Conservation (phyloP, 2,329 filamentous ascomycete species). For the Amesomyces nigricolor region DNA sequence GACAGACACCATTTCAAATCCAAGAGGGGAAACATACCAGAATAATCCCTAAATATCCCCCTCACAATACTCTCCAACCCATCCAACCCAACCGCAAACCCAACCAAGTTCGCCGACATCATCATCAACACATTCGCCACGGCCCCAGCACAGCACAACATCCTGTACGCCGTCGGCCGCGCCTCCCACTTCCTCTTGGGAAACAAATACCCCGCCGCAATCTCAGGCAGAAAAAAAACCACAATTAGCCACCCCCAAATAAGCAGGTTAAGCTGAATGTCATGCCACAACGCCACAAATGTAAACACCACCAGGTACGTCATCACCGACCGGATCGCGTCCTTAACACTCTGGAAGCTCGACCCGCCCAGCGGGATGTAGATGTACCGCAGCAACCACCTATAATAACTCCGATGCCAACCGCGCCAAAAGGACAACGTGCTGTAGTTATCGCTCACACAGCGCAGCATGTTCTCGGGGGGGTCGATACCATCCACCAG, state of each 20-base stretch:
- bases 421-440: conserved; percentile 88
- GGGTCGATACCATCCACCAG: conserved; percentile 87
- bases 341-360: conserved; percentile 41
- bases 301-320: conserved; percentile 88
- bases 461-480: conserved; percentile 97
- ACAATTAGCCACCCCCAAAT: conserved; percentile 98
- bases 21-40: conserved; percentile 55
- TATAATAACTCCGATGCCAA: conserved; percentile 94
- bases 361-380: conserved; percentile 85
- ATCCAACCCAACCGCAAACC: conserved; percentile 88
- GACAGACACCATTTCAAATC: too few species aligned
- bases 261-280: conserved; percentile 82
- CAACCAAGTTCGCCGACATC: conserved; percentile 91
- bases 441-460: conserved; percentile 91
- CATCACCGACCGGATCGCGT: conserved; percentile 53
- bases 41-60: conserved; percentile 70
- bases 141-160: conserved; percentile 73
- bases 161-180: conserved; percentile 66
- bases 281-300: conserved; percentile 97
- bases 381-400: conserved; percentile 89
- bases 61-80: conserved; percentile 71
- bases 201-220: conserved; percentile 66
- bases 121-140: conserved; percentile 88
- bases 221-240: conserved; percentile 87
- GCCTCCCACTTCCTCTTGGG: conserved; percentile 65